These are phyloP conservation scores for Arthrobotrys musiformis DNA, from an alignment of 2,329 filamentous ascomycete genomes.

Conservation along the genomic window DNA sequence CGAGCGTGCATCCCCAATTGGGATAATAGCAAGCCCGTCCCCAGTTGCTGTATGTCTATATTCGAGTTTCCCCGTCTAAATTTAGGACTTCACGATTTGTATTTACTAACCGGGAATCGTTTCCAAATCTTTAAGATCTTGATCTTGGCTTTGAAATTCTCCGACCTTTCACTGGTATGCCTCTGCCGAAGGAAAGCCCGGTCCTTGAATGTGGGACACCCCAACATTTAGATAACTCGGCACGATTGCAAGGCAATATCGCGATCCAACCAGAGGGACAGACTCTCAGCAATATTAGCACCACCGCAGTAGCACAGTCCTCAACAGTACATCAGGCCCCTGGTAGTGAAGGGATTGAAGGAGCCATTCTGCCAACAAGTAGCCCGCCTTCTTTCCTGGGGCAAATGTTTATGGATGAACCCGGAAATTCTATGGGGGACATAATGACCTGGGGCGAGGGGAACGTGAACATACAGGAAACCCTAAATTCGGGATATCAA, in stretches of 20 bases:
- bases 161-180: neutral
- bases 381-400: neutral
- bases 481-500: neutral
- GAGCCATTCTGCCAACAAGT: neutral
- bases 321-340: neutral
- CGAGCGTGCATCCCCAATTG: conserved; percentile 5
- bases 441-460: no score
- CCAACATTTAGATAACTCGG: neutral
- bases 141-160: neutral
- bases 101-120: neutral
- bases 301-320: neutral
- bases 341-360: no score
- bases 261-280: neutral
- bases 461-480: neutral
- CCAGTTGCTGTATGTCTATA: neutral
- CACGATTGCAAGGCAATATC: neutral
- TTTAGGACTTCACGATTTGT: neutral
- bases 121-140: neutral
- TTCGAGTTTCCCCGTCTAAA: neutral
- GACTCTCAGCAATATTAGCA: neutral
- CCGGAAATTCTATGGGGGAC: neutral
- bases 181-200: neutral
- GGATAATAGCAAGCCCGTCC: neutral
- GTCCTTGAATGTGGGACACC: neutral
- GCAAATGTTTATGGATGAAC: neutral